Base-by-base conservation (phyloP, 352 stramenopile species). In the Phytopythium cucurbitacearum region DNA sequence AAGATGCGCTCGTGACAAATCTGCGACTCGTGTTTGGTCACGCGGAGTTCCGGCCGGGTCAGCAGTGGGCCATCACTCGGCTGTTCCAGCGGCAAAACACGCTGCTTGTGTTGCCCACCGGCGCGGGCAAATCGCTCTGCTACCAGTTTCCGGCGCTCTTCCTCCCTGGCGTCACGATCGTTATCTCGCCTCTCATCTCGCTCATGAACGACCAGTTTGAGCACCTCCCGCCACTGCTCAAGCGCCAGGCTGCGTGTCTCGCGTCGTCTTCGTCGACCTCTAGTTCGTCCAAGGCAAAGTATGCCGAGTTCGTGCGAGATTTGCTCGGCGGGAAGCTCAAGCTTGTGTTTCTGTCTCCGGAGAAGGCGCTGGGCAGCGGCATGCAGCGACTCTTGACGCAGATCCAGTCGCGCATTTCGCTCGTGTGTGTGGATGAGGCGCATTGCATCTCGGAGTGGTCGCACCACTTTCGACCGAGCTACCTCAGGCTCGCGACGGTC, bases 61-160 rank as follows among this genome's bases (percentile, higher is more conserved):
- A 96, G 51, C 51, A 86, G 39, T 97, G 88, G 88, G 86, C 84
- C 1, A 91, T 97, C 51, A 56, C 75, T 9, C 81, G 88, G 16
- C 68, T 94, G 6, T 69, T 96, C 15, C 48, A 66, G 53, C 72
- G 66, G 15, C 64, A 85, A 38, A 64, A 76, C 40, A 94, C 81
- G 6, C 64, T 99, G 5, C 69, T 99, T 0, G 91, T 99, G 12
- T 84, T 98, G 21, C 94, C 97, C 4, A 99, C 97, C 9, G 98
- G 98, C 28, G 94, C 95, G 16, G 98, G 98, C 56, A 99, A 99
- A 69, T 98, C 91, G 37, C 76, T 99, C 2, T 99, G 94, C 59
- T 99, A 99, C 66, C 96, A 99, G 48, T 85, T 99, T 16, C 97
- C 78, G 3, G 80, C 80, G 7, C 54, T 91, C 13, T 90, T 94